Evolutionary conservation across 495 filamentous ascomycete genomes (phyloP).

Genomic region (Penicillium cosmopolitanum): DNA sequence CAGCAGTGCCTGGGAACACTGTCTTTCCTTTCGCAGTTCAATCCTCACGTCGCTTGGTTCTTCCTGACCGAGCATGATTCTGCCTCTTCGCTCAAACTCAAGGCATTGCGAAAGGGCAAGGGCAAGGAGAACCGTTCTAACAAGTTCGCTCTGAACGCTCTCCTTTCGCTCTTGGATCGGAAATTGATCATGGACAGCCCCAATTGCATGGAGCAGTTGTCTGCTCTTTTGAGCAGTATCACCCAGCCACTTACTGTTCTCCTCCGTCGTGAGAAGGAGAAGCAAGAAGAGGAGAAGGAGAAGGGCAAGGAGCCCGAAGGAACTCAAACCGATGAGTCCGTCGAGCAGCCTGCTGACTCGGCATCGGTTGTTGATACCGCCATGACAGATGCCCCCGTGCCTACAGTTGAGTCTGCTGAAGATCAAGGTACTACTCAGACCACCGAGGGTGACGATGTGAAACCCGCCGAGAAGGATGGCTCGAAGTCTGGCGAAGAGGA

Average conservation of each 20-base stretch:
- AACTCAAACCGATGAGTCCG: constrained; percentile 28
- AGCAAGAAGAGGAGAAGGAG: constrained; percentile 57
- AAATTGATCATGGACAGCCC: constrained; percentile 94
- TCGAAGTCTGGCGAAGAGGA: constrained; percentile 55
- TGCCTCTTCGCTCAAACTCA: constrained; percentile 70
- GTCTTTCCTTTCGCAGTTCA: constrained; percentile 77
- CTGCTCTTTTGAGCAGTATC: constrained; percentile 81
- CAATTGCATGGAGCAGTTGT: constrained; percentile 90
- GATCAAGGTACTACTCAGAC: constrained; percentile 29
- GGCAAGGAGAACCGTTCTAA: constrained; percentile 79
- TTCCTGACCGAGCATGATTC: constrained; percentile 96
- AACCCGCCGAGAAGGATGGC: constrained; percentile 34
- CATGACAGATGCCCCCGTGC: constrained; percentile 46
- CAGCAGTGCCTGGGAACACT: constrained; percentile 90
- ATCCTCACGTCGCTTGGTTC: constrained; percentile 83
- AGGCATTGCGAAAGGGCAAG: constrained; percentile 81
- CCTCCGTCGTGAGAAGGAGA: constrained; percentile 82
- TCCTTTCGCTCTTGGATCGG: constrained; percentile 86
- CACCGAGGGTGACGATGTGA: constrained; percentile 29
- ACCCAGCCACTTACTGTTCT: constrained; percentile 84
- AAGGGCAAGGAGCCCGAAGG: constrained; percentile 55
- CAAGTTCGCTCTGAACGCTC: constrained; percentile 88
- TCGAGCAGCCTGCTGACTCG: constrained; percentile 27
- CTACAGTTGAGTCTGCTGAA: constrained; percentile 36
- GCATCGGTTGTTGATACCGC: constrained; percentile 41